These are phyloP conservation scores for Neofusicoccum ribis DNA, from an alignment of 2,329 filamentous ascomycete genomes.

Conservation along the genomic window DNA sequence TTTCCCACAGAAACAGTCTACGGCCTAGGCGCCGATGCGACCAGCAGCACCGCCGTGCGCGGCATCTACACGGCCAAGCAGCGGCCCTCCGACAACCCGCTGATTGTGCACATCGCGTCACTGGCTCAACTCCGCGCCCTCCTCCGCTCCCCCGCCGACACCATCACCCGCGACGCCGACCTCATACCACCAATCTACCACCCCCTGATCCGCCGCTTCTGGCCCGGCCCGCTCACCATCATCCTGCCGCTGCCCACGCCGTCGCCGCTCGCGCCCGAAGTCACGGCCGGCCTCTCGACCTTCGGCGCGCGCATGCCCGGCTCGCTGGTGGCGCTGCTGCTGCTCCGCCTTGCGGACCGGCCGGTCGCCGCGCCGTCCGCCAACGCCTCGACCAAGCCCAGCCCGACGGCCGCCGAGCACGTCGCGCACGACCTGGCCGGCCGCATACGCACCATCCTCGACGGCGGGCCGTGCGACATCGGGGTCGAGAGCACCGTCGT, in stretches of 20 bases:
- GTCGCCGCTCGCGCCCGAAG: constrained; percentile 79
- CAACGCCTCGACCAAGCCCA: constrained; percentile 91
- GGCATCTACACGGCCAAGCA: constrained; percentile 95
- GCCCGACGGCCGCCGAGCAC: constrained; percentile 86
- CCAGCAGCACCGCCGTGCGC: constrained; percentile 75
- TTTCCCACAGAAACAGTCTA: constrained; percentile 99
- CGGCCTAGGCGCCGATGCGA: constrained; percentile 93
- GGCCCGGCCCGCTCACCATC: constrained; percentile 93
- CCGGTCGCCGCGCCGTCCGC: constrained; percentile 91
- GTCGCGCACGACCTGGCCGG: constrained; percentile 82
- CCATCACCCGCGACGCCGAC: constrained; percentile 28
- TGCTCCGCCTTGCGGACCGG: constrained; percentile 76
- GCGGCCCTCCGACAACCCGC: constrained; percentile 87
- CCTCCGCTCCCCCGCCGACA: constrained; percentile 40
- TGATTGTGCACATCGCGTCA: constrained; percentile 90
- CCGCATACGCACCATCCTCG: constrained; percentile 81
- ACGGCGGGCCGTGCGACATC: constrained; percentile 82
- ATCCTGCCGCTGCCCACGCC: constrained; percentile 73
- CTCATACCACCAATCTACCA: constrained; percentile 74
- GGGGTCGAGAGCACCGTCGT: constrained; percentile 97
- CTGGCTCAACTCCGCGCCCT: constrained; percentile 71
- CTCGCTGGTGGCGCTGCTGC: constrained; percentile 77
- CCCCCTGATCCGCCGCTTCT: constrained; percentile 77
- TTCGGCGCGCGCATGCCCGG: constrained; percentile 91
- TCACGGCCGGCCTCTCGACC: constrained; percentile 79